phyloP scores from a whole-genome alignment of 805 yeast genomes.

The Limtongia smithiae region DNA sequence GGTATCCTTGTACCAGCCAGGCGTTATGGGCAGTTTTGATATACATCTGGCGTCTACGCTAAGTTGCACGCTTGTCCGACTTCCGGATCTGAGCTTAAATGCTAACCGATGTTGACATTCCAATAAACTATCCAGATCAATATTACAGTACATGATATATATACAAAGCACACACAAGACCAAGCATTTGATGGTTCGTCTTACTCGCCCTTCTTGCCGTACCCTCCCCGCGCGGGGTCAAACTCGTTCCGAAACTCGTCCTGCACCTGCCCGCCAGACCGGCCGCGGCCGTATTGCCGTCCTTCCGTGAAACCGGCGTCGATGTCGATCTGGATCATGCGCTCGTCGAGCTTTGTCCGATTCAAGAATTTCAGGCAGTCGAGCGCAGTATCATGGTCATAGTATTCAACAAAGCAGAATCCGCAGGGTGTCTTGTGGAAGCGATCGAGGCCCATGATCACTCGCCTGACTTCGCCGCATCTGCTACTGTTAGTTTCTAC shows the following conservation, averaged over 20 bases:
- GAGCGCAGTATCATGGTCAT: conserved; percentile 63
- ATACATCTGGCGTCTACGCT: conserved; percentile 5
- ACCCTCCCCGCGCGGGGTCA: conserved; percentile 47
- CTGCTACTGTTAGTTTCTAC: conserved; percentile 21
- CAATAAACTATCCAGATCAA: background rate
- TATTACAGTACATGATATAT: too few species aligned
- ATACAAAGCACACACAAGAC: background rate
- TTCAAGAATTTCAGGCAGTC: conserved; percentile 79
- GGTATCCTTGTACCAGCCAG: conserved; percentile 19
- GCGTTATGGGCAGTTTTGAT: conserved; percentile 15
- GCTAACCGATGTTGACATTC: background rate
- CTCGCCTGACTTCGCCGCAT: conserved; percentile 66
- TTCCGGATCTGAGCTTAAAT: conserved; percentile 8
- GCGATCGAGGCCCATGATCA: conserved; percentile 93
- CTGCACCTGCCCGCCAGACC: conserved; percentile 84
- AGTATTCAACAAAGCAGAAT: conserved; percentile 85
- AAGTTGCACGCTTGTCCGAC: conserved; percentile 4
- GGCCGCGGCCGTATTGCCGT: conserved; percentile 91
- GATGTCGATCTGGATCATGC: conserved; percentile 76
- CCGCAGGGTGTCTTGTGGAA: conserved; percentile 93
- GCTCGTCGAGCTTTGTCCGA: conserved; percentile 79
- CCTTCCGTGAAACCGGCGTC: conserved; percentile 97
- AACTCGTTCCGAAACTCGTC: conserved; percentile 55
- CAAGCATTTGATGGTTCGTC: background rate
- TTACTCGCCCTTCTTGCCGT: conserved; percentile 32